Percentiles rank a stretch among this genome's conserved stretches.
Conservation (phyloP, 2,329 filamentous ascomycete species). For the Verticillium dahliae region DNA sequence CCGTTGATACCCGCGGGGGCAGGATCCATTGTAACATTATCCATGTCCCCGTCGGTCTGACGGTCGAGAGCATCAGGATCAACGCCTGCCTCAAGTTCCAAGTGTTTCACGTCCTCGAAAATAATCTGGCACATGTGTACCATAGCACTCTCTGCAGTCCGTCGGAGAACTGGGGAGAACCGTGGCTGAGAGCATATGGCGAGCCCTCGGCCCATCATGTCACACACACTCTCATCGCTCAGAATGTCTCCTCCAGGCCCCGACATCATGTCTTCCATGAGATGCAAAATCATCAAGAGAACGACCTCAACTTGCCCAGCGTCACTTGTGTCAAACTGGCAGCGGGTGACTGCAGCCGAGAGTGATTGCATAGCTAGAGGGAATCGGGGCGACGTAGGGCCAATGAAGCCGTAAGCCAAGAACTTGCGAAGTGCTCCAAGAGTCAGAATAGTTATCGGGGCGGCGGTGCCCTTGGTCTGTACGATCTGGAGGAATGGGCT, state of each 20-base stretch:
- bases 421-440: conserved; percentile 94
- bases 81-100: conserved; percentile 69
- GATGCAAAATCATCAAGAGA: conserved; percentile 82
- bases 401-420: conserved; percentile 89
- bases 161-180: conserved; percentile 81
- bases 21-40: conserved; percentile 72
- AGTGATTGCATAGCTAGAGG: conserved; percentile 89
- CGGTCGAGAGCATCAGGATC: conserved; percentile 60
- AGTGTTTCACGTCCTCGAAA: conserved; percentile 83
- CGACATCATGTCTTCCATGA: conserved; percentile 98
- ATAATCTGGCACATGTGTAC: conserved; percentile 99
- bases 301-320: conserved; percentile 94
- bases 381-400: conserved; percentile 76
- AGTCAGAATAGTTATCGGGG: conserved; percentile 90
- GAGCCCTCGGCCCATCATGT: conserved; percentile 98
- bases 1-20: neutral
- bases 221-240: conserved; percentile 97
- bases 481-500: conserved; percentile 96
- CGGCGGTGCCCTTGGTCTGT: conserved; percentile 90
- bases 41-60: conserved; percentile 61
- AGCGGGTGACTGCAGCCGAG: conserved; percentile 93
- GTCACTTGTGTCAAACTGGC: conserved; percentile 94
- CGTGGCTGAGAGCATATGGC: conserved; percentile 95
- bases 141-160: conserved; percentile 95
- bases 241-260: conserved; percentile 85